A percentile compares a stretch with the other conserved stretches of the same genome.
Conservation (phyloP, 2,329 filamentous ascomycete species). For the Periconia sp. region DNA sequence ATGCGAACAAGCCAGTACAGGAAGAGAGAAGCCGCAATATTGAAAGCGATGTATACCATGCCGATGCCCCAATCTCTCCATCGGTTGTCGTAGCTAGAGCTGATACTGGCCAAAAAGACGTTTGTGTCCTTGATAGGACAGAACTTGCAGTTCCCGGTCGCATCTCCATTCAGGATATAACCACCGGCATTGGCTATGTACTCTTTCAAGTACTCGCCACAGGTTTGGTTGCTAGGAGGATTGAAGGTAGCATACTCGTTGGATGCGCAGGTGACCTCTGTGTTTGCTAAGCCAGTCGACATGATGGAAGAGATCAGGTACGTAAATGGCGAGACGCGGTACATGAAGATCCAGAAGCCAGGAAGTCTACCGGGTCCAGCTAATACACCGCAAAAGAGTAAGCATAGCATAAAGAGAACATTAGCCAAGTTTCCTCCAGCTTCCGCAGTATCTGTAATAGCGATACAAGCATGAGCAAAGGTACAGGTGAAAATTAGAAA, state of each 20-base stretch:
- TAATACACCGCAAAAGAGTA: slow-evolving; percentile 74
- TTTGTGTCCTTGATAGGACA: slow-evolving; percentile 54
- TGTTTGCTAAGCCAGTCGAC: slow-evolving; percentile 70
- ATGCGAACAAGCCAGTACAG: slow-evolving; percentile 62
- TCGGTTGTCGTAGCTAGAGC: too few relatives aligned
- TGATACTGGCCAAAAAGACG: slow-evolving; percentile 58
- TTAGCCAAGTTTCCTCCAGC: slow-evolving; percentile 78
- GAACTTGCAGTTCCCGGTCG: slow-evolving; percentile 44
- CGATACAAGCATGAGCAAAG: slow-evolving; percentile 79
- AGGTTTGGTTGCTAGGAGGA: slow-evolving; percentile 58
- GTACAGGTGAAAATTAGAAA: slow-evolving; percentile 84
- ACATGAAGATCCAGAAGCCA: slow-evolving; percentile 85
- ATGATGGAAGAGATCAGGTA: slow-evolving; percentile 79
- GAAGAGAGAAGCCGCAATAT: slow-evolving; percentile 53
- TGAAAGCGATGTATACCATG: slow-evolving; percentile 59
- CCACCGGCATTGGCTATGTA: slow-evolving; percentile 43
- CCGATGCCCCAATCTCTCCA: slow-evolving; percentile 66
- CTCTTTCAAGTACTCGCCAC: slow-evolving; percentile 44
- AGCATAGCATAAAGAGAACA: slow-evolving; percentile 70
- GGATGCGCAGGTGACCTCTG: slow-evolving; percentile 67
- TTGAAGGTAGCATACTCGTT: slow-evolving; percentile 73
- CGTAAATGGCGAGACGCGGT: slow-evolving; percentile 79
- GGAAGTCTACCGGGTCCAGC: slow-evolving; percentile 68
- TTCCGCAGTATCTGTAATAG: slow-evolving; percentile 76
- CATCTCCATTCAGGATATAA: slow-evolving; percentile 41